Evolutionary conservation across 1,284 basidiomycete genomes (phyloP).

Genomic region (Sporisorium scitamineum): DNA sequence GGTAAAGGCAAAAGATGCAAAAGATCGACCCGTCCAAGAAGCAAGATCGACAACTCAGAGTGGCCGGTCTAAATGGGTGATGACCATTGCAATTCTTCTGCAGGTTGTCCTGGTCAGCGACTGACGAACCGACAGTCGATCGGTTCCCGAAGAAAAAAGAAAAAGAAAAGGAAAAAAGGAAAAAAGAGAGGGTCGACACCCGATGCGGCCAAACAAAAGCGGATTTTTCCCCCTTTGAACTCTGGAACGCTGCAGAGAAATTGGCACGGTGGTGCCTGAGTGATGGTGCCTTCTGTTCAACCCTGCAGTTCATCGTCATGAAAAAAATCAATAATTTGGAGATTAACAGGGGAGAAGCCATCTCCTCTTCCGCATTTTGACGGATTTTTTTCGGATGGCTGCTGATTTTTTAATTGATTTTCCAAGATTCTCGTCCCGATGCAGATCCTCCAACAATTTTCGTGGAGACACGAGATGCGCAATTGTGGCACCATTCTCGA

Average conservation of each 20-base stretch:
- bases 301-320: constrained; percentile 6
- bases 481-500: neutral
- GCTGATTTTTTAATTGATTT: neutral
- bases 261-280: constrained; percentile 7
- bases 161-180: neutral
- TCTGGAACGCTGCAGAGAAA: neutral
- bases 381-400: neutral
- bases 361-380: constrained; percentile 16
- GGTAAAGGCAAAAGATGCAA: neutral
- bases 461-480: neutral
- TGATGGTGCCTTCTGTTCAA: constrained; percentile 2
- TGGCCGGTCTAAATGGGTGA: neutral
- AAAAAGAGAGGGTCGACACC: neutral
- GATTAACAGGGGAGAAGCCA: too few relatives aligned
- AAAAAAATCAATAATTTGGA: too few relatives aligned
- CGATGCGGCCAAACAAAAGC: constrained; percentile 1
- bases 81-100: neutral
- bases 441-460: neutral
- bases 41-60: neutral
- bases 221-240: neutral
- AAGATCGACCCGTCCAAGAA: neutral
- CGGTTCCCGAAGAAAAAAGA: constrained; percentile 1
- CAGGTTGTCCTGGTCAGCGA: too few relatives aligned
- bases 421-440: neutral
- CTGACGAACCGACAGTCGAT: neutral